Evolutionary conservation across 805 yeast genomes (phyloP), one percentile per base, ranked within the genome.

Genomic region (Jamesozyma rosinii): DNA sequence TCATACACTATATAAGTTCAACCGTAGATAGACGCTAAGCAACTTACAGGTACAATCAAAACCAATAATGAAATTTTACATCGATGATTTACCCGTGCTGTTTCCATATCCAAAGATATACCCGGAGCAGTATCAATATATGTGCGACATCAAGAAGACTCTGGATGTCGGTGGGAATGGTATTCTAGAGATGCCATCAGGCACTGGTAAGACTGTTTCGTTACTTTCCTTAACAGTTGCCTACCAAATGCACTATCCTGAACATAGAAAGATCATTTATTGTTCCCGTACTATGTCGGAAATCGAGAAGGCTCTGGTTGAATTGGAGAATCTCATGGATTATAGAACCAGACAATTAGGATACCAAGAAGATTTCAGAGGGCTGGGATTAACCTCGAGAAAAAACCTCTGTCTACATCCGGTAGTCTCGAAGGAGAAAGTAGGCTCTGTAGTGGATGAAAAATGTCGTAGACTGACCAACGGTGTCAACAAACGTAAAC

Each of bases 231-330:
- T 92, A 37, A 87, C 97, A 0, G 87, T 92, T 37, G 95, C 98
- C 13, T 92, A 92, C 64, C 99, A 92, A 62, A 79, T 86, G 85
- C 77, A 76, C 58, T 89, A 90, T 61, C 95, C 96, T 9, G 97
- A 90, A 57, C 95, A 87, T 58, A 68, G 66, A 44, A 92, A 90
- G 70, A 80, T 92, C 51, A 86, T 92, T 5, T 92, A 92, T 65
- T 92, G 99, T 64, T 92, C 98, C 4, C 97, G 99, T 74, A 92
- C 99, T 29, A 92, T 92, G 97, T 86, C 97, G 10, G 99, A 92
- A 67, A 92, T 92, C 61, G 98, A 92, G 66, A 92, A 92, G 66
- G 97, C 98, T 0, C 68, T 92, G 58, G 86, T 90, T 6, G 99
- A 92, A 68, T 71, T 92, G 69, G 80, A 84, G 48, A 79, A 77